Evolutionary conservation across 2,329 filamentous ascomycete genomes (phyloP).

Genomic region (Hymenoscyphus linearis): DNA sequence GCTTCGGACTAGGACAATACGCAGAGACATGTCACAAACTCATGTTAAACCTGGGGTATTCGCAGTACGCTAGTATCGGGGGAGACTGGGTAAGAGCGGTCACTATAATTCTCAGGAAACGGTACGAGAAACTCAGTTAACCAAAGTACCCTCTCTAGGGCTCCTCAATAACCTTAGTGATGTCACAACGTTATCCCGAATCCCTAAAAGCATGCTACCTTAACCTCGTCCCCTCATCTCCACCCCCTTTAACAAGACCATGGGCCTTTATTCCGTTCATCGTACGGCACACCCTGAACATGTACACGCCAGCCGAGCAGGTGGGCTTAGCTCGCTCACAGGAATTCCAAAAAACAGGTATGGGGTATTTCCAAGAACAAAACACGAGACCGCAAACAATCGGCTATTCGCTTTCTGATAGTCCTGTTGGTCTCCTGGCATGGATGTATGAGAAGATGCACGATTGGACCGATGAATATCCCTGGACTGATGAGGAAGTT

Average conservation of each 20-base stretch:
- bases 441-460: conserved; percentile 81
- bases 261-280: conserved; percentile 42
- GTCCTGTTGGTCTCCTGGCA: conserved; percentile 62
- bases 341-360: conserved; percentile 53
- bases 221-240: conserved; percentile 47
- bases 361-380: conserved; percentile 55
- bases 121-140: not conserved
- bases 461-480: conserved; percentile 68
- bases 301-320: conserved; percentile 47
- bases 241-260: conserved; percentile 44
- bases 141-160: conserved; percentile 40
- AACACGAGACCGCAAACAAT: conserved; percentile 67
- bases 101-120: too few species aligned
- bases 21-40: conserved; percentile 60
- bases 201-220: conserved; percentile 55
- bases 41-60: conserved; percentile 63
- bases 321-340: conserved; percentile 39
- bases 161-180: conserved; percentile 55
- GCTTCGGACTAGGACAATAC: conserved; percentile 58
- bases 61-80: conserved; percentile 55
- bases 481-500: conserved; percentile 72
- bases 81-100: conserved; percentile 58
- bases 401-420: conserved; percentile 63
- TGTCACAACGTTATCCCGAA: conserved; percentile 54
- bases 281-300: conserved; percentile 47